phyloP scores from a whole-genome alignment of 768 basidiomycete genomes.

The Pulveroboletus sp. region DNA sequence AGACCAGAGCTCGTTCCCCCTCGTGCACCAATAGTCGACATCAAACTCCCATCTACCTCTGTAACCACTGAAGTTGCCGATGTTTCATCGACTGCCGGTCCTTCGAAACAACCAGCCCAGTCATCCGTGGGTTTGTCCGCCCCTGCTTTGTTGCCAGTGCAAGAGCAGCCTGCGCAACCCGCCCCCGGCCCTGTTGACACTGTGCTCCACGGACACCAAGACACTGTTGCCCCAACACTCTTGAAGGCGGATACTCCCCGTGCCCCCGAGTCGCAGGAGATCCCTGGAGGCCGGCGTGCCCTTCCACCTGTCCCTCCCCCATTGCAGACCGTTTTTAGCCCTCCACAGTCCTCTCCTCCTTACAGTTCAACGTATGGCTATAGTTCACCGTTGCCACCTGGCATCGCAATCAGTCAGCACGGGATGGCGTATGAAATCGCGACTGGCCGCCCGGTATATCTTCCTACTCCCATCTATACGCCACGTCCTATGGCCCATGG shows the following conservation, averaged over 20 bases:
- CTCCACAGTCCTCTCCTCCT: slow-evolving; percentile 48
- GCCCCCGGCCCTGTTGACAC: slow-evolving; percentile 9
- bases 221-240: slow-evolving; percentile 22
- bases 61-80: slow-evolving; percentile 1
- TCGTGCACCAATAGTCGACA: slow-evolving; percentile 23
- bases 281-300: slow-evolving; percentile 22
- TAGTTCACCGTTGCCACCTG: slow-evolving; percentile 57
- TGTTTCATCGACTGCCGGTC: slow-evolving; percentile 3
- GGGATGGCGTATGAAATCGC: slow-evolving; percentile 82
- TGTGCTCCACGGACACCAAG: slow-evolving; percentile 29
- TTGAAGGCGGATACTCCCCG: slow-evolving; percentile 29
- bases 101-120: slow-evolving; percentile 10
- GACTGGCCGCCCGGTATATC: slow-evolving; percentile 76
- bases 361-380: slow-evolving; percentile 71
- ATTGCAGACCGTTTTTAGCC: slow-evolving; percentile 43
- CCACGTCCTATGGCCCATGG: slow-evolving; percentile 64
- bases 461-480: slow-evolving; percentile 64
- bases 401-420: slow-evolving; percentile 69
- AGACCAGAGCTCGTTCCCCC: slow-evolving; percentile 43
- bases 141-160: slow-evolving; percentile 7
- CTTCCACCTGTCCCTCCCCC: slow-evolving; percentile 41
- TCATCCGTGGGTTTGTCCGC: slow-evolving; percentile 7
- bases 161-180: slow-evolving; percentile 13
- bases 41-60: slow-evolving; percentile 31
- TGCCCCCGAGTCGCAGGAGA: slow-evolving; percentile 19